Evolutionary conservation across 1,284 basidiomycete genomes (phyloP).

Genomic region (Prillingera fragicola): DNA sequence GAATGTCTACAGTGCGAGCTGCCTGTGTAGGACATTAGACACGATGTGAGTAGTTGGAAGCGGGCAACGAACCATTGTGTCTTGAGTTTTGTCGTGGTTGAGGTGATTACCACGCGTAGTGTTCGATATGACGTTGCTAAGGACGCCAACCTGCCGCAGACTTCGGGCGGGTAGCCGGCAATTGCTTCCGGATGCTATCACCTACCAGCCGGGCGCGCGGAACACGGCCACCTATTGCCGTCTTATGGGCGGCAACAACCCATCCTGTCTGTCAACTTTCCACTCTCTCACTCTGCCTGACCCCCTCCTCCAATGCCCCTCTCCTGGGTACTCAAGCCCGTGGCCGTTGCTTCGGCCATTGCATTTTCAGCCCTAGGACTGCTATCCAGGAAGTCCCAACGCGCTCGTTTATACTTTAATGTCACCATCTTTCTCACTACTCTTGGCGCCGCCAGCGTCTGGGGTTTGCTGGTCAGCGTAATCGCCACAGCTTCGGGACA

Average conservation of each 20-base stretch:
- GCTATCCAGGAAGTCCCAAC: constrained; percentile 33
- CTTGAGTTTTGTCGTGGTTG: too few relatives aligned
- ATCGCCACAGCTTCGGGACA: constrained; percentile 64
- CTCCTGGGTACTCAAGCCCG: constrained; percentile 39
- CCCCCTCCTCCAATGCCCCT: too few relatives aligned
- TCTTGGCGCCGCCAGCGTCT: constrained; percentile 66
- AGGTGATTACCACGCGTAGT: too few relatives aligned
- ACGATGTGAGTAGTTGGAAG: not conserved
- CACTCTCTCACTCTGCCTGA: too few relatives aligned
- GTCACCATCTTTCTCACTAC: constrained; percentile 68
- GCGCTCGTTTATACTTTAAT: constrained; percentile 58
- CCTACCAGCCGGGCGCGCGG: too few relatives aligned
- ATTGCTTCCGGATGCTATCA: too few relatives aligned
- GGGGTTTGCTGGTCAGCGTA: constrained; percentile 68
- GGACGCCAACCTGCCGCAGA: too few relatives aligned
- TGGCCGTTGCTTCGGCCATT: constrained; percentile 40
- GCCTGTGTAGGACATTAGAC: constrained; percentile 29
- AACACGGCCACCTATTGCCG: too few relatives aligned
- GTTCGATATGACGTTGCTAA: constrained; percentile 1
- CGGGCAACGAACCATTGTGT: constrained; percentile 1
- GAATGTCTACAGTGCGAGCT: constrained; percentile 77
- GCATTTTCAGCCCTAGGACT: constrained; percentile 39
- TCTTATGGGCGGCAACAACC: too few relatives aligned
- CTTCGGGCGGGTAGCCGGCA: too few relatives aligned
- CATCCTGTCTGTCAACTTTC: too few relatives aligned